Conservation (phyloP, 345 rosid species). For the Raphanus raphanistrum region DNA sequence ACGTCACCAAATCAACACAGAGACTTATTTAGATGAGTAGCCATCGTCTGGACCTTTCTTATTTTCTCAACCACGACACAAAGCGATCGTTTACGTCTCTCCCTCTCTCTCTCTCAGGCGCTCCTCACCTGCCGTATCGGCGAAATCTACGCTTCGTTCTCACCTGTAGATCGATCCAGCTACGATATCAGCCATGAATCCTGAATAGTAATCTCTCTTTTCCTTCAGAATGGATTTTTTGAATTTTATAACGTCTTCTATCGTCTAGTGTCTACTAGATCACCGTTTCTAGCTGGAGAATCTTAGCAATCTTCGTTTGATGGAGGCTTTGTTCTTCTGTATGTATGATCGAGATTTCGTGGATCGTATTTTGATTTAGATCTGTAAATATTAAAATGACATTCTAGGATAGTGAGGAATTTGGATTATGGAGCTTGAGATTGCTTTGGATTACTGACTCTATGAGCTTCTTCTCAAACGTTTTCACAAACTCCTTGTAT, state of each 20-base stretch:
- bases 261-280: neutral
- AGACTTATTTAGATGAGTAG: constrained; percentile 26
- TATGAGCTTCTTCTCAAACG: neutral
- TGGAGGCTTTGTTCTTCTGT: neutral
- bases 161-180: constrained; percentile 21
- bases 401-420: neutral
- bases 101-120: constrained; percentile 24
- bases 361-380: constrained; percentile 24
- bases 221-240: constrained; percentile 5
- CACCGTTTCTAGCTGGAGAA: neutral
- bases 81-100: constrained; percentile 28
- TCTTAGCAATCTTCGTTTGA: neutral
- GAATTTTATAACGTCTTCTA: neutral
- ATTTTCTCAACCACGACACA: constrained; percentile 29
- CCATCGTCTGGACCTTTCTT: constrained; percentile 18
- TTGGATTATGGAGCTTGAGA: constrained; percentile 9
- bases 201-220: constrained; percentile 71
- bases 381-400: neutral
- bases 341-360: constrained; percentile 1
- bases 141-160: constrained; percentile 19
- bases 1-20: constrained; percentile 28
- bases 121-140: constrained; percentile 40
- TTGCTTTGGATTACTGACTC: neutral
- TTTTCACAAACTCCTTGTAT: neutral
- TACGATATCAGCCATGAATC: constrained; percentile 63